Base-by-base conservation (phyloP, 2,329 filamentous ascomycete species). In the Pseudocercospora fijiensis region DNA sequence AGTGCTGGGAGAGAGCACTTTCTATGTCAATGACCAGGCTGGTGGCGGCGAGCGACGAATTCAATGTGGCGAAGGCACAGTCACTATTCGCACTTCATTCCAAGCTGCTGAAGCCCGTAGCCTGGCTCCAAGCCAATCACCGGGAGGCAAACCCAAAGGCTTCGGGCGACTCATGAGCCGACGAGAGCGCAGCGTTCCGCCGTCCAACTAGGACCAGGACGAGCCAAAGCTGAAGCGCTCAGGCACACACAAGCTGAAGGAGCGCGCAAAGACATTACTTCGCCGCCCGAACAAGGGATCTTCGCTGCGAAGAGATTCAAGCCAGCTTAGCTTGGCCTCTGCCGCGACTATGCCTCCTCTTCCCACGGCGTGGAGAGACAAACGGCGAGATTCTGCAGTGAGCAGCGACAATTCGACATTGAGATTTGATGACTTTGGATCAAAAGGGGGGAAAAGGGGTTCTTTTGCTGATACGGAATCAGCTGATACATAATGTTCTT, bases 1-100 rank as follows among this genome's bases (percentile, higher is more conserved):
- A 61, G 88, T 92, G 59, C 84, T 99, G 0, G 95, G 95, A 59
- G 93, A 98, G 73, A 86, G 86, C 4, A 76, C 90, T n/a, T 96
- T 96, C 79, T 93, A 96, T 75, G 86, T 99, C n/a, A 92, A 94
- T 68, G 94, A 99, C 74, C 84, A 86, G 68, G 82, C 84, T 8
- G 85, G 83, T 1, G 85, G 86, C 2, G 80, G 82, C 0, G 86
- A 85, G 10, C 95, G 94, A 81, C 82, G 86, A 45, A 78, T 99
- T 58, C 84, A 81, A 33, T 88, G 93, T 26, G 94, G 94, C 11
- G 92, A 92, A 24, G 91, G 90, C 47, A 88, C 97, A 0, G 82
- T 86, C 0, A 76, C 97, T 49, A 60, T 76, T 7, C 67, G 69
- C 28, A 73, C 71, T 3, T 69, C 67, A 2, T 76, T 75, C 65